These are phyloP conservation scores for Brassica carinata DNA, from an alignment of 345 rosid species.

Conservation along the genomic window DNA sequence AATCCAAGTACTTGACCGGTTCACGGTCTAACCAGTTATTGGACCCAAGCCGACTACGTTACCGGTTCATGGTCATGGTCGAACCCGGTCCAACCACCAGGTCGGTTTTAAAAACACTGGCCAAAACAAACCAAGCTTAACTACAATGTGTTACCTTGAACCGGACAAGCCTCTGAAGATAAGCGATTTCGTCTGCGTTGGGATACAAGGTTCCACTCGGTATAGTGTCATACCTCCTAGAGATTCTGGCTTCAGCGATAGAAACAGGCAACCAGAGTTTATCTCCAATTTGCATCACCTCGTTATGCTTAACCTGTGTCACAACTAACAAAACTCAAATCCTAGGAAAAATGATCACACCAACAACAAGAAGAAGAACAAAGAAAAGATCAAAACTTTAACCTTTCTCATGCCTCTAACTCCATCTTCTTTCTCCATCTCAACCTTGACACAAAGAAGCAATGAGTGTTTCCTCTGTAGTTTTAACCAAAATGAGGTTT, in stretches of 20 bases:
- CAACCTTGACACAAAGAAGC: slow-evolving; percentile 52
- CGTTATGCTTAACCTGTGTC: slow-evolving; percentile 67
- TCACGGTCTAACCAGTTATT: no score
- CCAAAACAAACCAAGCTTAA: slow-evolving; percentile 4
- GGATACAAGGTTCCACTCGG: slow-evolving; percentile 91
- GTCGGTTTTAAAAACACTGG: no score
- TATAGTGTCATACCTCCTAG: slow-evolving; percentile 78
- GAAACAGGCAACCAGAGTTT: slow-evolving; percentile 74
- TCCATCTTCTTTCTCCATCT: slow-evolving; percentile 49
- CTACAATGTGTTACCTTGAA: slow-evolving; percentile 54
- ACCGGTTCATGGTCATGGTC: no score
- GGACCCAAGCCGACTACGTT: no score
- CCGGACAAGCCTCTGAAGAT: slow-evolving; percentile 87
- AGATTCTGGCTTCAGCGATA: slow-evolving; percentile 65
- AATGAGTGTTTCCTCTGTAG: neutral
- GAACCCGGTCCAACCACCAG: no score
- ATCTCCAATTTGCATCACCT: slow-evolving; percentile 70
- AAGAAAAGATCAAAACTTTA: neutral
- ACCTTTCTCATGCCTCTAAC: slow-evolving; percentile 60
- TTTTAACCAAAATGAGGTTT: neutral
- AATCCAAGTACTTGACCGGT: no score
- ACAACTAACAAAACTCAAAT: slow-evolving; percentile 38
- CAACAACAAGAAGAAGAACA: neutral
- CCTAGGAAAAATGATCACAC: slow-evolving; percentile 9
- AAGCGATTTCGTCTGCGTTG: slow-evolving; percentile 87